A percentile compares a stretch with the other conserved stretches of the same genome.
These are phyloP conservation scores for Scenedesmus sp. DNA, from an alignment of 163 green algal genomes.

Conservation along the genomic window DNA sequence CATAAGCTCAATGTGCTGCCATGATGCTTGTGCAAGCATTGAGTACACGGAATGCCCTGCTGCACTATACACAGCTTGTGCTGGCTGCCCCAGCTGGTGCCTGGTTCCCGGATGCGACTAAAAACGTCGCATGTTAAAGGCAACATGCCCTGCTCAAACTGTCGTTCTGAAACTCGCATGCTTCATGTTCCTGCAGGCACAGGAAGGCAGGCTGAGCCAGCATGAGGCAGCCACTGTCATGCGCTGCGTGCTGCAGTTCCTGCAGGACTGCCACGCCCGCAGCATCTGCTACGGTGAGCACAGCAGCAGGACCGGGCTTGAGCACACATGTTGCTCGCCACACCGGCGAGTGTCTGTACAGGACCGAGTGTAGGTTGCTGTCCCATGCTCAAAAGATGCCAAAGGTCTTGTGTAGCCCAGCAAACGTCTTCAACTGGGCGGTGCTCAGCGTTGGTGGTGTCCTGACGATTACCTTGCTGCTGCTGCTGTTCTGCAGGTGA, in stretches of 20 bases:
- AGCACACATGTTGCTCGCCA: slow-evolving; percentile 45
- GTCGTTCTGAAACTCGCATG: too few species aligned
- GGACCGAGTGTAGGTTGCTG: neutral
- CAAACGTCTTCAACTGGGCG: neutral
- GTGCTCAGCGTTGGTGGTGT: neutral
- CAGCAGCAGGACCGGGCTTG: neutral
- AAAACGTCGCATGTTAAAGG: too few species aligned
- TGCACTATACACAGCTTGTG: too few species aligned
- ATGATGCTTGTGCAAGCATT: neutral
- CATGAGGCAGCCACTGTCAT: slow-evolving; percentile 47
- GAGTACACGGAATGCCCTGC: too few species aligned
- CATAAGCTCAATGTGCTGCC: neutral
- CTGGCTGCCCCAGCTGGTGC: too few species aligned
- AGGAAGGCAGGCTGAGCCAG: slow-evolving; percentile 40
- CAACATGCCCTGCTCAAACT: too few species aligned
- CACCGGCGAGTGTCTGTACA: slow-evolving; percentile 61
- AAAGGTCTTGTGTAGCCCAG: neutral
- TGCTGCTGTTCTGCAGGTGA: neutral
- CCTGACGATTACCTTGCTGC: neutral
- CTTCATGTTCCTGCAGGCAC: slow-evolving; percentile 27
- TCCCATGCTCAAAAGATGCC: too few species aligned
- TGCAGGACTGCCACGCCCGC: slow-evolving; percentile 59
- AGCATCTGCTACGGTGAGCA: slow-evolving; percentile 64
- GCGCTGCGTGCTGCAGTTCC: slow-evolving; percentile 62
- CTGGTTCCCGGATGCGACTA: too few species aligned